Percentiles rank a stretch among this genome's conserved stretches.
These are phyloP conservation scores for Apiospora aurea DNA, from an alignment of 2,329 filamentous ascomycete species.

Conservation along the genomic window DNA sequence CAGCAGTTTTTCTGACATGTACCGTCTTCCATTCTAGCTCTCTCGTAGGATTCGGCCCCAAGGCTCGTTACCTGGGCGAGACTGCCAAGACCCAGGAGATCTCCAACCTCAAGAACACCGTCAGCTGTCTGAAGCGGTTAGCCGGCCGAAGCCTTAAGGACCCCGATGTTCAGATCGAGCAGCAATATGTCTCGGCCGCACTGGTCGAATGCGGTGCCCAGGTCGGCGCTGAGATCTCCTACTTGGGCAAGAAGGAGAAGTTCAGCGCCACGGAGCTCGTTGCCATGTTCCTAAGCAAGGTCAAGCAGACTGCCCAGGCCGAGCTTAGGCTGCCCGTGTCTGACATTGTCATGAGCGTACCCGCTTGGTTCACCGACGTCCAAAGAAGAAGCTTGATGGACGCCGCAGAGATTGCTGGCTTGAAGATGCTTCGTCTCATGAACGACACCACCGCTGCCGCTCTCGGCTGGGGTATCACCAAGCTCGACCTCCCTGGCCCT, in stretches of 20 bases:
- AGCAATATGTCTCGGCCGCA: constrained; percentile 85
- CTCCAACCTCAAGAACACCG: constrained; percentile 99
- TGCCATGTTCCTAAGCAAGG: constrained; percentile 95
- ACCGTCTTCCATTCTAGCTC: constrained; percentile 62
- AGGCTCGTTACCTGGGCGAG: constrained; percentile 93
- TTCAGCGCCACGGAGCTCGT: constrained; percentile 95
- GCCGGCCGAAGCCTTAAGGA: constrained; percentile 86
- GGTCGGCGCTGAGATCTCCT: constrained; percentile 92
- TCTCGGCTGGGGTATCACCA: constrained; percentile 97
- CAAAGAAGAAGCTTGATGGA: constrained; percentile 91
- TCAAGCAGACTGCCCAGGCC: constrained; percentile 84
- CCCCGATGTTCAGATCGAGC: constrained; percentile 91
- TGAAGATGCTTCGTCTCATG: constrained; percentile 92
- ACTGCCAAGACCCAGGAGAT: constrained; percentile 98
- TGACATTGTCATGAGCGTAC: constrained; percentile 92
- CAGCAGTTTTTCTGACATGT: constrained; percentile 34
- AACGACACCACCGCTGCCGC: constrained; percentile 98
- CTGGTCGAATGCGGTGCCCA: constrained; percentile 92
- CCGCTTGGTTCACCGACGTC: constrained; percentile 95
- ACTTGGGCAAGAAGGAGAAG: constrained; percentile 92
- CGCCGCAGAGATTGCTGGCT: constrained; percentile 89
- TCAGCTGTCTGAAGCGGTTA: constrained; percentile 90
- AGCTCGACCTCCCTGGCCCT: constrained; percentile 82
- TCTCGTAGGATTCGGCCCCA: constrained; percentile 93
- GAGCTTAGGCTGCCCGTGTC: constrained; percentile 92